Percentiles rank a stretch among this genome's conserved stretches.
Evolutionary conservation across 148 eudicot genomes (phyloP).

Genomic region (Rhododendron williamsianum): DNA sequence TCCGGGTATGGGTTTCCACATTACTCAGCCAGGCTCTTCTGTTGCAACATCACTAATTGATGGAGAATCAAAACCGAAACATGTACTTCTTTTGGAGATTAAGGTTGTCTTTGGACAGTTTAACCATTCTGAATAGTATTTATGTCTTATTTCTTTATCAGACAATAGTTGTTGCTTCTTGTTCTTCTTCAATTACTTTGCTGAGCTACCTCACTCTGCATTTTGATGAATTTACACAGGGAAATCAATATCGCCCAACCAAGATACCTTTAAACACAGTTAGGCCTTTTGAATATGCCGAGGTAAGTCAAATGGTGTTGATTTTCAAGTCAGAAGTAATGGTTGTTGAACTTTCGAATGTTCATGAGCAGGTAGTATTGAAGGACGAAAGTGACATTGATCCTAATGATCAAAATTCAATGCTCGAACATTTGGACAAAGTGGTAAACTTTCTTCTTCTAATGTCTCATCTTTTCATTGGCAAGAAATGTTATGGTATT

Average conservation of each 20-base stretch:
- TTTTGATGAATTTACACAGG: constrained; percentile 36
- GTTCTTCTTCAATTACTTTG: neutral
- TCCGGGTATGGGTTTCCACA: constrained; percentile 98
- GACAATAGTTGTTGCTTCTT: neutral
- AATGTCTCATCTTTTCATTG: neutral
- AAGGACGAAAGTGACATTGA: constrained; percentile 84
- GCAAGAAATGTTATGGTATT: neutral
- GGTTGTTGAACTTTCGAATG: neutral
- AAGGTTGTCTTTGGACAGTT: constrained; percentile 46
- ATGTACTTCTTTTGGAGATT: constrained; percentile 91
- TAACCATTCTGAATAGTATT: neutral
- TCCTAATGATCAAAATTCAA: constrained; percentile 84
- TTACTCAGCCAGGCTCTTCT: constrained; percentile 99
- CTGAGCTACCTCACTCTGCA: neutral
- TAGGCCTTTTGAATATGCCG: constrained; percentile 90
- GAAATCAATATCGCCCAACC: constrained; percentile 96
- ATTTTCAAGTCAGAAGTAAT: constrained; percentile 13
- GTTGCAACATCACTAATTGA: constrained; percentile 97
- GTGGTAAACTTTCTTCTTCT: constrained; percentile 44
- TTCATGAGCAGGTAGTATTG: constrained; percentile 55
- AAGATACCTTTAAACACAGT: constrained; percentile 93
- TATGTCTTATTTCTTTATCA: neutral
- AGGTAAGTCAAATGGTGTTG: constrained; percentile 43
- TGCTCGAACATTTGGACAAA: constrained; percentile 87
- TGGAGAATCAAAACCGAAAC: constrained; percentile 95